A percentile compares a stretch with the other conserved stretches of the same genome.
Evolutionary conservation across 805 yeast genomes (phyloP).

Genomic region (Kluyveromyces aestuarii): DNA sequence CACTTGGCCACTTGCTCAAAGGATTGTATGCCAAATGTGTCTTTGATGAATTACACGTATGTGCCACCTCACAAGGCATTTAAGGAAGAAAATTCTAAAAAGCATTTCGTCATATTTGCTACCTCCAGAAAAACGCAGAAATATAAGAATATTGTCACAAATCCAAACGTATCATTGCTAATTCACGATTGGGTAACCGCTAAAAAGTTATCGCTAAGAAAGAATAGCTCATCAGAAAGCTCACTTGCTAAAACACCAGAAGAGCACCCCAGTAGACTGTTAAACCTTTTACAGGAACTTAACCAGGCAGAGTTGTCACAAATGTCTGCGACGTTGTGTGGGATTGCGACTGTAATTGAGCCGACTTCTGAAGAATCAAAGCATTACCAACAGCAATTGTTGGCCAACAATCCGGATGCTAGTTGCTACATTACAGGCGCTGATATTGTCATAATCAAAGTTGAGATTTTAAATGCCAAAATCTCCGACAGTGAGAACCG

Average conservation of each 20-base stretch:
- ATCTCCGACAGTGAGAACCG: conserved; percentile 74
- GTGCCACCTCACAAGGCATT: conserved; percentile 34
- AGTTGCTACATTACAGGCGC: conserved; percentile 56
- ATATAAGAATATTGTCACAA: conserved; percentile 54
- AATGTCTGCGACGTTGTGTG: conserved; percentile 74
- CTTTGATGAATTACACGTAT: conserved; percentile 85
- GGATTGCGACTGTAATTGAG: conserved; percentile 51
- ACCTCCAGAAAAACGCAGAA: conserved; percentile 67
- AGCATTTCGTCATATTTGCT: conserved; percentile 56
- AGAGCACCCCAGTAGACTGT: conserved; percentile 34
- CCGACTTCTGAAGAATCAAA: conserved; percentile 40
- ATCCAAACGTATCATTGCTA: conserved; percentile 72
- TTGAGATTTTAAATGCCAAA: conserved; percentile 57
- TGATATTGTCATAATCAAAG: conserved; percentile 55
- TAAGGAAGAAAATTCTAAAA: conserved; percentile 30
- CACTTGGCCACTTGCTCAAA: conserved; percentile 73
- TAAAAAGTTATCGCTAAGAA: conserved; percentile 30
- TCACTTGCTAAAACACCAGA: conserved; percentile 17
- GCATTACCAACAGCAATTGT: conserved; percentile 53
- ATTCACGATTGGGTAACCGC: conserved; percentile 88
- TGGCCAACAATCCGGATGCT: conserved; percentile 60
- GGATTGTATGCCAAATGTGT: conserved; percentile 72
- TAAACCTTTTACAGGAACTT: conserved; percentile 59
- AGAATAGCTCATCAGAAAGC: conserved; percentile 20
- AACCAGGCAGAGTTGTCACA: conserved; percentile 75